A percentile compares a stretch with the other conserved stretches of the same genome.
phyloP scores from a whole-genome alignment of 2,329 filamentous ascomycete species.

The Boeremia lycopersici region DNA sequence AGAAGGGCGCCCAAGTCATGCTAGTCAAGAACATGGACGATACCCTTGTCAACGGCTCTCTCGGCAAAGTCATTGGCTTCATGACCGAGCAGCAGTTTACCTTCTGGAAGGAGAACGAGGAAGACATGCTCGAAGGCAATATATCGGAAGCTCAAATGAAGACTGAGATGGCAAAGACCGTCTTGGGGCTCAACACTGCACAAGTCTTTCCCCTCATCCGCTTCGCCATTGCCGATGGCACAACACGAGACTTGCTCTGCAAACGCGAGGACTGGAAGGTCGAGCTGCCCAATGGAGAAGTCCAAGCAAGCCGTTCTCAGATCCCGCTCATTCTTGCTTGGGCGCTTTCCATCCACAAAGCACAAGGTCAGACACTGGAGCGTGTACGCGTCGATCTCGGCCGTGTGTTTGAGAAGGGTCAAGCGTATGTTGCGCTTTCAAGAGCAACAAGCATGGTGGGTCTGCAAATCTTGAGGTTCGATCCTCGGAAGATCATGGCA shows the following conservation, averaged over 20 bases:
- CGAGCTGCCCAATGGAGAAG: conserved; percentile 91
- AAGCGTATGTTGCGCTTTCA: conserved; percentile 95
- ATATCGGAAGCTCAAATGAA: conserved; percentile 49
- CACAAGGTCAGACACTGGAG: conserved; percentile 91
- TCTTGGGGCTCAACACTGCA: conserved; percentile 55
- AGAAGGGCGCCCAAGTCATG: conserved; percentile 96
- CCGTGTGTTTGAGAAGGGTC: conserved; percentile 93
- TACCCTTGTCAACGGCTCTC: conserved; percentile 87
- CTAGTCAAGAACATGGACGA: conserved; percentile 99
- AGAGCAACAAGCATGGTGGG: conserved; percentile 88
- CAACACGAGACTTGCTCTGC: conserved; percentile 76
- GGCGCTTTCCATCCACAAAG: conserved; percentile 98
- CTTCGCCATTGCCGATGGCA: conserved; percentile 81
- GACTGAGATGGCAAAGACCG: conserved; percentile 56
- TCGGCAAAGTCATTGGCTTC: conserved; percentile 84
- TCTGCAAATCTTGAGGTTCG: conserved; percentile 85
- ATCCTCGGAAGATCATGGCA: conserved; percentile 90
- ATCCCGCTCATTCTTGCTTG: conserved; percentile 90
- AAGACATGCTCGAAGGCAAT: conserved; percentile 58
- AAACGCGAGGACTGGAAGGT: conserved; percentile 94
- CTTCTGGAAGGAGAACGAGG: conserved; percentile 63
- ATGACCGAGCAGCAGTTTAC: conserved; percentile 72
- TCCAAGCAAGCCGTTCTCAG: conserved; percentile 81
- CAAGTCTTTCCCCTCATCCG: conserved; percentile 81
- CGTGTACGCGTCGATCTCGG: conserved; percentile 93